A percentile compares a stretch with the other conserved stretches of the same genome.
These are phyloP conservation scores for Anthracocystis panici-leucophaei DNA, from an alignment of 1,284 basidiomycete species.

Conservation along the genomic window DNA sequence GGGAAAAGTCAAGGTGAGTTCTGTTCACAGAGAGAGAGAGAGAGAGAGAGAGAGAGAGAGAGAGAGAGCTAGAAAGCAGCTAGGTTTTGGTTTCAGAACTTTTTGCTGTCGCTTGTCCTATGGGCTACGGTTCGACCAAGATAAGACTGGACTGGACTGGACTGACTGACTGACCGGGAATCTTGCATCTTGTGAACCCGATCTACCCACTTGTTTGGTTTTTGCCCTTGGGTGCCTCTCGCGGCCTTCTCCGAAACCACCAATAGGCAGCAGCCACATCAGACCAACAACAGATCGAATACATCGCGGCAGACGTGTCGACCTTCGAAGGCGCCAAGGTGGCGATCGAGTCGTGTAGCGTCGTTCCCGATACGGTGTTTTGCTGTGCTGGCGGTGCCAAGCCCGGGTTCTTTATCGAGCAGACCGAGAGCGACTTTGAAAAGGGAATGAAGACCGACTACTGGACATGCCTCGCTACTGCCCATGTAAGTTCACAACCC, in stretches of 20 bases:
- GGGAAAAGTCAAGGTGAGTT: slow-evolving; percentile 75
- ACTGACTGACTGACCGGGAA: too few species aligned
- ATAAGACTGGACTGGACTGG: too few species aligned
- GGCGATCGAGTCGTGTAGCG: slow-evolving; percentile 45
- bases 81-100: too few species aligned
- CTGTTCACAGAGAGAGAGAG: too few species aligned
- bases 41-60: too few species aligned
- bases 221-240: background rate
- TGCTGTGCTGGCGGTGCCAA: slow-evolving; percentile 79
- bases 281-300: slow-evolving; percentile 34
- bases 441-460: slow-evolving; percentile 72
- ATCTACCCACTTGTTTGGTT: background rate
- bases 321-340: slow-evolving; percentile 56
- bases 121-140: too few species aligned
- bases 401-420: slow-evolving; percentile 81
- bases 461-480: slow-evolving; percentile 78
- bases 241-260: slow-evolving; percentile 9
- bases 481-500: slow-evolving; percentile 74
- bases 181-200: background rate
- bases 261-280: slow-evolving; percentile 28
- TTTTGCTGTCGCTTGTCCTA: too few species aligned
- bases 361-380: slow-evolving; percentile 79
- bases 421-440: slow-evolving; percentile 75
- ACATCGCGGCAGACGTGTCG: slow-evolving; percentile 62
- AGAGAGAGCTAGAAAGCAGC: too few species aligned